Conservation (phyloP, 2,329 filamentous ascomycete genomes). For the Aureobasidium subglaciale region DNA sequence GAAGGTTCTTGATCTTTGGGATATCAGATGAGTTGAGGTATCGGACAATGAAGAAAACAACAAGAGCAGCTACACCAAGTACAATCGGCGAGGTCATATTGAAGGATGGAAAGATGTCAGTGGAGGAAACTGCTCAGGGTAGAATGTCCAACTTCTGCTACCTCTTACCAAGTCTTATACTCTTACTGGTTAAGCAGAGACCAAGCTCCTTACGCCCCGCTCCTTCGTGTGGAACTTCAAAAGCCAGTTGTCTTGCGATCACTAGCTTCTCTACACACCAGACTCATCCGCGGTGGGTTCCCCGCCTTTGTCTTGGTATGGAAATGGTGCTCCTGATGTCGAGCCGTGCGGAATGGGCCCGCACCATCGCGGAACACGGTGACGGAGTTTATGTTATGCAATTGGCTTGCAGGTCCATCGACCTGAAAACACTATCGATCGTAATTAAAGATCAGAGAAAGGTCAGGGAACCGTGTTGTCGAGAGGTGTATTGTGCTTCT, state of each 20-base stretch:
- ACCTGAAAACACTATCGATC: no score
- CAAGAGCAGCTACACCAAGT: slow-evolving; percentile 32
- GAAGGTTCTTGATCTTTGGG: slow-evolving; percentile 42
- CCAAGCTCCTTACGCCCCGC: background rate
- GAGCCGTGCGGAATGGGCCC: background rate
- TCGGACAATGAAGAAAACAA: slow-evolving; percentile 34
- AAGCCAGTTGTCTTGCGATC: background rate
- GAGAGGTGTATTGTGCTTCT: no score
- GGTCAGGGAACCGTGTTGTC: no score
- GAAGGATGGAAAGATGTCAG: background rate
- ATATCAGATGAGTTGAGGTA: slow-evolving; percentile 40
- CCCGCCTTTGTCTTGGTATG: background rate
- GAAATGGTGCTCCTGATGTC: background rate
- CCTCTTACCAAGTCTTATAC: slow-evolving; percentile 13
- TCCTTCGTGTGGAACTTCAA: background rate
- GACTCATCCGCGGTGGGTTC: background rate
- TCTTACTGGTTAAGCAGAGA: slow-evolving; percentile 4
- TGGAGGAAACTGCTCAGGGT: background rate
- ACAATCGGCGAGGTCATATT: slow-evolving; percentile 33
- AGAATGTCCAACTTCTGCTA: background rate
- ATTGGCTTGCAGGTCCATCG: background rate
- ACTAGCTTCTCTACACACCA: background rate
- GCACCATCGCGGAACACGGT: background rate
- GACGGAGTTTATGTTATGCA: background rate
- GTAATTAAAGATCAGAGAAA: no score